A percentile compares a stretch with the other conserved stretches of the same genome.
Evolutionary conservation across 345 rosid species (phyloP).

Genomic region (Arabidopsis arenosa): DNA sequence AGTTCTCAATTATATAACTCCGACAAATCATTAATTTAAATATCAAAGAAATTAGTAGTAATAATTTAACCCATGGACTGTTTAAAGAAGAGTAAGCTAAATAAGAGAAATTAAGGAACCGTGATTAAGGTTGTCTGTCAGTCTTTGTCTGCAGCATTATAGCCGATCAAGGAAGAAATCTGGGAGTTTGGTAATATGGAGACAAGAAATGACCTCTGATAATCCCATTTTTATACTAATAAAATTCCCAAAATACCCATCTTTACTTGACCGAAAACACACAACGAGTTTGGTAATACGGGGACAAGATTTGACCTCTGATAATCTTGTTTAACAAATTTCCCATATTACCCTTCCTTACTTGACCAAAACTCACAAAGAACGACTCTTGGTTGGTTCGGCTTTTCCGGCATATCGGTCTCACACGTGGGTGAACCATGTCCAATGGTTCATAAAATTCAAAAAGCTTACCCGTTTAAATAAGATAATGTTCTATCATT

Average conservation of each 20-base stretch:
- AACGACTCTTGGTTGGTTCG: constrained; percentile 19
- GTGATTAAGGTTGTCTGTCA: constrained; percentile 40
- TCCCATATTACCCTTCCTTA: constrained; percentile 25
- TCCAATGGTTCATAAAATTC: background rate
- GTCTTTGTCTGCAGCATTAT: constrained; percentile 27
- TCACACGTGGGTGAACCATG: constrained; percentile 14
- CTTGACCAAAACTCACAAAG: constrained; percentile 23
- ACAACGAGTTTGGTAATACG: constrained; percentile 31
- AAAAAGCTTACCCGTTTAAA: background rate
- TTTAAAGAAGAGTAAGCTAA: background rate
- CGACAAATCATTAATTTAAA: too few relatives aligned
- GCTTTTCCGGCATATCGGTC: background rate
- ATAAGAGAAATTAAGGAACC: background rate
- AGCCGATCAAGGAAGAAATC: constrained; percentile 2
- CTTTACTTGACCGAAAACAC: constrained; percentile 16
- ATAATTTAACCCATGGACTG: too few relatives aligned
- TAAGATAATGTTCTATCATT: background rate
- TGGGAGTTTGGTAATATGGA: constrained; percentile 37
- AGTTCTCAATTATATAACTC: constrained; percentile 9
- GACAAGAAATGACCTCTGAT: constrained; percentile 39
- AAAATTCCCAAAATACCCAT: constrained; percentile 14
- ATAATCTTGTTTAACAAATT: background rate
- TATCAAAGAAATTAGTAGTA: too few relatives aligned
- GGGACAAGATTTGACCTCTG: constrained; percentile 41
- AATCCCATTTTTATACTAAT: background rate